A percentile compares a stretch with the other conserved stretches of the same genome.
phyloP scores from a whole-genome alignment of 2,329 filamentous ascomycete species.

The Fusarium beomiforme region DNA sequence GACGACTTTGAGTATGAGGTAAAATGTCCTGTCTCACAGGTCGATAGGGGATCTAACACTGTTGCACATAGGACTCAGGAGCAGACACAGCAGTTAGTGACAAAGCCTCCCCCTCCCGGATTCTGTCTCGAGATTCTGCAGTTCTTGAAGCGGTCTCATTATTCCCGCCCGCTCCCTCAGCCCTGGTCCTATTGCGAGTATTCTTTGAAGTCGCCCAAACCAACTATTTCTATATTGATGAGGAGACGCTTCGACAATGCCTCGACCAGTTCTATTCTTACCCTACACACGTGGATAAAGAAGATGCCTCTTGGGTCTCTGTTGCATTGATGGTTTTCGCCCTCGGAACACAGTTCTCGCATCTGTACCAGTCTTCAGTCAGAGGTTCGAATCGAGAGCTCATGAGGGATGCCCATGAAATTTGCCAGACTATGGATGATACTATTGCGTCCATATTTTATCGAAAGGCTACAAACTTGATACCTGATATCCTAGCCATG shows the following conservation, averaged over 20 bases:
- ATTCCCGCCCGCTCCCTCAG: constrained; percentile 26
- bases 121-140: constrained; percentile 8
- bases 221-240: constrained; percentile 40
- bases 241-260: constrained; percentile 21
- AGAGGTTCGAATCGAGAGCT: neutral
- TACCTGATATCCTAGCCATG: constrained; percentile 29
- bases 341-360: constrained; percentile 35
- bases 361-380: constrained; percentile 9
- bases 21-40: neutral
- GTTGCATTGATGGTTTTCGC: constrained; percentile 37
- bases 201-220: constrained; percentile 39
- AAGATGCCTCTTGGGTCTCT: constrained; percentile 34
- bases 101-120: neutral
- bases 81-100: neutral
- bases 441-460: constrained; percentile 27
- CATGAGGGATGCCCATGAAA: constrained; percentile 4
- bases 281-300: neutral
- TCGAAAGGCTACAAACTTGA: constrained; percentile 12
- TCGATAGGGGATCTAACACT: neutral
- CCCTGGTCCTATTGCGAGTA: constrained; percentile 25
- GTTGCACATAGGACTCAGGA: constrained; percentile 1
- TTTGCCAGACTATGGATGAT: constrained; percentile 30
- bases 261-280: constrained; percentile 31
- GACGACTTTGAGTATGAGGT: constrained; percentile 5
- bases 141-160: constrained; percentile 28